A percentile compares a stretch with the other conserved stretches of the same genome.
These are phyloP conservation scores for Boletus edulis DNA, from an alignment of 768 basidiomycete genomes.

Conservation along the genomic window DNA sequence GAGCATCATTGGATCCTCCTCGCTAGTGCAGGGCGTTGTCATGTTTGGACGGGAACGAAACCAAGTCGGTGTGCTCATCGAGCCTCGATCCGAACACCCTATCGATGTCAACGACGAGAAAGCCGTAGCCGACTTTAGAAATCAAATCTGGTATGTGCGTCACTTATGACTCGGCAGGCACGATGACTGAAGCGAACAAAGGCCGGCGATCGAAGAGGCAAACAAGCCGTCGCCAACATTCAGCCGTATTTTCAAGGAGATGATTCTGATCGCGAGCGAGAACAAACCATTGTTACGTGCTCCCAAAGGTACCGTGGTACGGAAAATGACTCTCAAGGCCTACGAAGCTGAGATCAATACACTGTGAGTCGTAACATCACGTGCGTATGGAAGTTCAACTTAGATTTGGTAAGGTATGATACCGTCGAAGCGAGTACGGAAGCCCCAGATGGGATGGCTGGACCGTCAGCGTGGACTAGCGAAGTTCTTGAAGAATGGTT, in stretches of 20 bases:
- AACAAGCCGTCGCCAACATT: conserved; percentile 41
- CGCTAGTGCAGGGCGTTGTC: conserved; percentile 21
- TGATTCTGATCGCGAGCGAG: conserved; percentile 45
- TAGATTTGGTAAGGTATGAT: conserved; percentile 25
- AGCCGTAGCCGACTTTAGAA: conserved; percentile 29
- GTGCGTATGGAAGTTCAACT: not conserved
- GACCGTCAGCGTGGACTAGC: conserved; percentile 26
- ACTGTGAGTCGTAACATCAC: conserved; percentile 31
- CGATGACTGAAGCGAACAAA: conserved; percentile 7
- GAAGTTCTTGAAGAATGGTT: conserved; percentile 27
- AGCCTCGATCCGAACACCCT: conserved; percentile 14
- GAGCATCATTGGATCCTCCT: conserved; percentile 20
- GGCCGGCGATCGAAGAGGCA: conserved; percentile 44
- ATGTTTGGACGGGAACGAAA: conserved; percentile 36
- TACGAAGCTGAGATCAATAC: conserved; percentile 48
- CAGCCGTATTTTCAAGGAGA: conserved; percentile 49
- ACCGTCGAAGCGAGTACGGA: conserved; percentile 28
- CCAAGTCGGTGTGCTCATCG: conserved; percentile 33
- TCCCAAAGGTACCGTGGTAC: conserved; percentile 44
- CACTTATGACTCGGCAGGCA: not conserved
- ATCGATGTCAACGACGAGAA: conserved; percentile 24
- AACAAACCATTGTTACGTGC: conserved; percentile 44
- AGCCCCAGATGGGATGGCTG: conserved; percentile 17
- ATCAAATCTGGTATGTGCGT: conserved; percentile 29
- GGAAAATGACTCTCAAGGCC: conserved; percentile 35